Evolutionary conservation across 768 basidiomycete genomes (phyloP), one percentile per base, ranked within the genome.

Genomic region (Boletus vinaceobasis): DNA sequence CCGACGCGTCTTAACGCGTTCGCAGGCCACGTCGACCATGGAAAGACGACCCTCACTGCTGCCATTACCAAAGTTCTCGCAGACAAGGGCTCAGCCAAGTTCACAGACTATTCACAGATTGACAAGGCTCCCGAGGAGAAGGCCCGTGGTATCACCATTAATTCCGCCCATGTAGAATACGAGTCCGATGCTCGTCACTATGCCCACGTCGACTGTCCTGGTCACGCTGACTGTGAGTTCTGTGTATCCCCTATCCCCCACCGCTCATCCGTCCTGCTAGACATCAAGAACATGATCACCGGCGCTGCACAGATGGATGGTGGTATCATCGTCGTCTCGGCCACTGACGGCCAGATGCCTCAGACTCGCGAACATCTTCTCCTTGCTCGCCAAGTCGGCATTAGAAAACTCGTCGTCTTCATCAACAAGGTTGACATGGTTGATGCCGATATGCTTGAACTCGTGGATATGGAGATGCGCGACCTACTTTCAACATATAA

Each of bases 391-490:
- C 97, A 99, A 77, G 95, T 98, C 60, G 97, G 97, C 60, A 89
- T 99, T 69, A 93, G 95, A 76, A 90, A 87, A 73, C 84, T 99
- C 36, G 93, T 98, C 55, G 97, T 99, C 61, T 99, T 97, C 80
- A 94, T 99, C 74, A 99, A 99, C 88, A 99, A 99, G 76, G 87
- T 99, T 57, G 97, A 99, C 76, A 84, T 88, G 78, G 90, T 98
- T 57, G 97, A 99, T 80, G 85, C 88, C 6, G 97, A 99, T 80
- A 98, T 99, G 94, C 78, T 98, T 53, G 93, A 97, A 77, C 88
- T 99, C 56, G 97, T 99, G 57, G 97, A 99, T 64, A 98, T 99
- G 95, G 97, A 99, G 81, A 99, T 99, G 87, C 87, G 97, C 56
- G 97, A 99, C 68, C 80, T 99, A 11, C 81, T 99, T 23, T 75